Conservation (phyloP, 2,329 filamentous ascomycete species). For the Penicillium sp. region DNA sequence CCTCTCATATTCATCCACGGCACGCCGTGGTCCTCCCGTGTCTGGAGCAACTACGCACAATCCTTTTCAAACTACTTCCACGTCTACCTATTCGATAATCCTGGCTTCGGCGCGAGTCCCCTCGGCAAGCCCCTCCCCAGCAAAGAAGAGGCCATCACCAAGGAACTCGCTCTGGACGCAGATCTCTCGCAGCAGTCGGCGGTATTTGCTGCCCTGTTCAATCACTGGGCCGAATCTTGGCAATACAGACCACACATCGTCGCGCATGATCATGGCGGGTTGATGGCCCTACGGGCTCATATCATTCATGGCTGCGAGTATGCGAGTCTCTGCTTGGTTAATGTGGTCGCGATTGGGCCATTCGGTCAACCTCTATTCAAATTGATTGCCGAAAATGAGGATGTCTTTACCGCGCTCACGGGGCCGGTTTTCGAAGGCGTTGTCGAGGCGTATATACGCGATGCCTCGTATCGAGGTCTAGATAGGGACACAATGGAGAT, state of each 20-base stretch:
- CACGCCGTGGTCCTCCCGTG: conserved; percentile 50
- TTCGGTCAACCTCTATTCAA: conserved; percentile 50
- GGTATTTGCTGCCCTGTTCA: conserved; percentile 42
- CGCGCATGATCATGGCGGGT: conserved; percentile 50
- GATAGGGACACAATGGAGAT: conserved; percentile 36
- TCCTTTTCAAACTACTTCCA: conserved; percentile 39
- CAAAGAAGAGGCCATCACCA: conserved; percentile 16
- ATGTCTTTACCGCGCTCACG: conserved; percentile 40
- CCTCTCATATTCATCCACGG: conserved; percentile 51
- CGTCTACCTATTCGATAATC: conserved; percentile 50
- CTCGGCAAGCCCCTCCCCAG: conserved; percentile 19
- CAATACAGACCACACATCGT: conserved; percentile 38
- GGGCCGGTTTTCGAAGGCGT: conserved; percentile 41
- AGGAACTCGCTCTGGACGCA: conserved; percentile 31
- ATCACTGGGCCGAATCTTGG: conserved; percentile 31
- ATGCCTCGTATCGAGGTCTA: conserved; percentile 38
- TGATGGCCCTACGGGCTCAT: conserved; percentile 43
- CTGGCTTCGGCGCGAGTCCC: conserved; percentile 48
- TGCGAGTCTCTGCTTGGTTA: conserved; percentile 44
- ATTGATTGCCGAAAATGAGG: conserved; percentile 38
- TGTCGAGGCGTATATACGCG: conserved; percentile 46
- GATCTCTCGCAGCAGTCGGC: conserved; percentile 42
- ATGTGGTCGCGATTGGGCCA: conserved; percentile 48
- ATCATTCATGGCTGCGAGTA: conserved; percentile 42
- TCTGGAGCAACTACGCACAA: conserved; percentile 42